Evolutionary conservation across 2,329 filamentous ascomycete species (phyloP).

Genomic region (Penicillium palitans): DNA sequence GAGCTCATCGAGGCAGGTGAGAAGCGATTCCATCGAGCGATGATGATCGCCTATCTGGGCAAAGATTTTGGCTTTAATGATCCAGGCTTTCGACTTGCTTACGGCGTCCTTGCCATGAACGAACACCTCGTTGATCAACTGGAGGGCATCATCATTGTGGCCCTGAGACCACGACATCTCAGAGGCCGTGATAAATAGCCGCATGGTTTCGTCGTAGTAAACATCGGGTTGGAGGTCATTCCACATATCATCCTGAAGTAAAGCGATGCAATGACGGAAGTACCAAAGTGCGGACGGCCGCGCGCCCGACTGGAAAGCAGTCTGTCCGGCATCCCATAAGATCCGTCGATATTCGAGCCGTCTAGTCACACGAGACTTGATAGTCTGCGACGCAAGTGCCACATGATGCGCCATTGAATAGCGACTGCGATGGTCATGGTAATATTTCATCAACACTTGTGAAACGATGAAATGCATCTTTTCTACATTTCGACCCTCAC

Average conservation of each 20-base stretch:
- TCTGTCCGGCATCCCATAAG: constrained; percentile 75
- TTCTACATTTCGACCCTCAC: constrained; percentile 63
- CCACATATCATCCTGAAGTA: constrained; percentile 84
- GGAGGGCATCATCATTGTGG: constrained; percentile 66
- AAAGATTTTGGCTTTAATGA: constrained; percentile 77
- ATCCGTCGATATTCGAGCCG: constrained; percentile 71
- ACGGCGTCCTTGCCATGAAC: constrained; percentile 67
- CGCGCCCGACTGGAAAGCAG: constrained; percentile 78
- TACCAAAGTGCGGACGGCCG: constrained; percentile 79
- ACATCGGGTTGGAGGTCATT: constrained; percentile 67
- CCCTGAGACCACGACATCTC: constrained; percentile 82
- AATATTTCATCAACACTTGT: constrained; percentile 74
- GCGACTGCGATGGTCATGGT: constrained; percentile 60
- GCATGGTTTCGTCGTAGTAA: constrained; percentile 81
- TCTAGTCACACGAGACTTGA: constrained; percentile 63
- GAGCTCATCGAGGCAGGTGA: constrained; percentile 69
- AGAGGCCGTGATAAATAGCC: constrained; percentile 73
- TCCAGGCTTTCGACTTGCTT: constrained; percentile 81
- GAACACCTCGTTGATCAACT: constrained; percentile 70
- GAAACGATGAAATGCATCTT: constrained; percentile 93
- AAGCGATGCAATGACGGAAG: constrained; percentile 70
- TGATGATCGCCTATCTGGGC: constrained; percentile 71
- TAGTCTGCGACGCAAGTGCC: constrained; percentile 72
- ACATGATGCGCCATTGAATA: constrained; percentile 81
- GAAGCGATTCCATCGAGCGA: constrained; percentile 68